Base-by-base conservation (phyloP, 2,329 filamentous ascomycete genomes). In the Pseudogymnoascus pannorum region DNA sequence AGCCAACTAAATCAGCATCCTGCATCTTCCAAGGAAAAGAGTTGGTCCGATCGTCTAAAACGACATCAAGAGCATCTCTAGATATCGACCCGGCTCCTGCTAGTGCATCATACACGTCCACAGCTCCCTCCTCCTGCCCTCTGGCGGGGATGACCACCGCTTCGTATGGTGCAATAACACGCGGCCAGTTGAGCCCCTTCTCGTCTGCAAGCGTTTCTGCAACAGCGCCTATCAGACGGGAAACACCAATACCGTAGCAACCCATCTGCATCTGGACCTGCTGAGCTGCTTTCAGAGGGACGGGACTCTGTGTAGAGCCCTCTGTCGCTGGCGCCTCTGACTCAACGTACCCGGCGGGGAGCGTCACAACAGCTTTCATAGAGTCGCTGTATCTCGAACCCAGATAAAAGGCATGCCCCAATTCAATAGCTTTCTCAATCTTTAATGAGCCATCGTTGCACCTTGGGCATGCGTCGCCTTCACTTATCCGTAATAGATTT, bases 341-440 rank as follows among this genome's bases (percentile, higher is more conserved):
- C n/a, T 61, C 29, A 16, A 57, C 11, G 35, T 60, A 66, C 14
- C 68, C 63, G 26, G 59, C 51, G 24, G 76, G 81, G 24, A 78
- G 66, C 12, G 77, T 76, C 2, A 94, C 81, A 0, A 75, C 79
- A 1, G 90, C 88, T 6, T 81, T 77, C 0, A 99, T 79, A 0
- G 91, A 87, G 18, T 83, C 79, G 22, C 89, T 92, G 76, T 99
- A 99, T 29, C 92, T 85, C 1, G 90, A 92, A 9, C 93, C 92
- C 1, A 99, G 85, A 72, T 95, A 87, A 75, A 99, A 99, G 0
- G 94, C 97, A 74, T 99, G 94, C 0, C 91, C 94, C 14, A 97
- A 81, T 75, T 99, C 94, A 58, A 97, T 87, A 6, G 92, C 90
- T 64, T 83, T 87, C 62, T 88, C 81, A 2, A 89, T 78, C 44